phyloP scores from a whole-genome alignment of 1,284 basidiomycete species.

The Pisolithus thermaeus region DNA sequence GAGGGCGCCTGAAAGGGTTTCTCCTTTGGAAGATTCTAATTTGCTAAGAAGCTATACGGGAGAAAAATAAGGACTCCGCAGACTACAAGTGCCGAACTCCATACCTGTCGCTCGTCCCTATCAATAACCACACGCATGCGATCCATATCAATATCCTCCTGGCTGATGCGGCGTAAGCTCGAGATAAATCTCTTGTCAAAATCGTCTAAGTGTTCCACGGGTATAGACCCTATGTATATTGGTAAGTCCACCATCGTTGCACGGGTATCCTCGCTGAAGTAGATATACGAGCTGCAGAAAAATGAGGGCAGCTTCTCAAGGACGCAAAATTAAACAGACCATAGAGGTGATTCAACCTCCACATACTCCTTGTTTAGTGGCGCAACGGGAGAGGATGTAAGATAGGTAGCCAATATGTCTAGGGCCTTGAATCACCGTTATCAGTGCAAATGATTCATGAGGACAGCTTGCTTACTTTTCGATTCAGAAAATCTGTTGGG shows the following conservation, averaged over 20 bases:
- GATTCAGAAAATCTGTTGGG: slow-evolving; percentile 68
- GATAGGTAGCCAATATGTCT: slow-evolving; percentile 82
- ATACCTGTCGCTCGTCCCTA: slow-evolving; percentile 82
- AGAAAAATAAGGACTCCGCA: slow-evolving; percentile 1
- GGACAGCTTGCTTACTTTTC: slow-evolving; percentile 46
- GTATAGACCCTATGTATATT: slow-evolving; percentile 81
- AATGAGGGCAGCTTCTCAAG: slow-evolving; percentile 17
- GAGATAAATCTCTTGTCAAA: slow-evolving; percentile 70
- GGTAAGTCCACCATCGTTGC: slow-evolving; percentile 72
- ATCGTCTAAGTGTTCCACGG: slow-evolving; percentile 68
- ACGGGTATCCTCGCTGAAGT: slow-evolving; percentile 76
- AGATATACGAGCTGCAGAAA: slow-evolving; percentile 67
- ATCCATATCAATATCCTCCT: slow-evolving; percentile 86
- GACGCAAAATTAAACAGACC: slow-evolving; percentile 34
- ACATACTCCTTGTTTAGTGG: slow-evolving; percentile 92
- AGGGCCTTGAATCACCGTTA: slow-evolving; percentile 53
- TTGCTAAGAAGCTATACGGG: slow-evolving; percentile 59
- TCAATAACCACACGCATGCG: slow-evolving; percentile 87
- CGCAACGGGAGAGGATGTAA: slow-evolving; percentile 85
- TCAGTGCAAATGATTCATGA: not conserved
- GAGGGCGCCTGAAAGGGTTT: slow-evolving; percentile 65
- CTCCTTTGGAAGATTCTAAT: slow-evolving; percentile 72
- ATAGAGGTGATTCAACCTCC: slow-evolving; percentile 87
- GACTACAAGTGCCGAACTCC: slow-evolving; percentile 6
- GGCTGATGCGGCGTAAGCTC: slow-evolving; percentile 68